Evolutionary conservation across 352 stramenopile species (phyloP), one percentile per base, ranked within the genome.

Genomic region (Peronospora belbahrii): DNA sequence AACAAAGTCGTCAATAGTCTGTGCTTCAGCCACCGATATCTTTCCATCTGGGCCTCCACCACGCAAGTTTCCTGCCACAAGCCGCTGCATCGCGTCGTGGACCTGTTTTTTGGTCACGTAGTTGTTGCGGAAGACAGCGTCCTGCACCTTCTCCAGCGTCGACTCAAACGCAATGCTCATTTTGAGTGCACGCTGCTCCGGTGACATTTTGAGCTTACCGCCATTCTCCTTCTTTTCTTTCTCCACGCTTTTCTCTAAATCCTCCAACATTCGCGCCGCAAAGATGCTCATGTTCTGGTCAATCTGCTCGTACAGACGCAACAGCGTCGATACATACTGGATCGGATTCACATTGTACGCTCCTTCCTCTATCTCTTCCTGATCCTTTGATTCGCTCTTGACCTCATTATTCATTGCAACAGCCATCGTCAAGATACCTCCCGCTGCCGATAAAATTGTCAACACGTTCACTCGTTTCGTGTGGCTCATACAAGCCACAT

Each of bases 111-210:
- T 88, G 34, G 69, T 77, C 44, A 88, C 74, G 58, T 87, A 83
- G 49, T 91, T 79, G 57, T 91, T 89, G 31, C 77, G 73, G 42
- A 91, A 91, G 9, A 91, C 80, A 0, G 77, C 74, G 54, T 88
- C 77, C 52, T 91, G 80, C 28, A 91, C 80, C 50, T 79, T 82
- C 45, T 85, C 74, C 6, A 91, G 64, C 51, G 78, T 83, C 7
- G 65, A 70, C 56, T 91, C 80, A 41, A 91, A 91, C 22, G 67
- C 65, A 24, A 89, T 82, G 55, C 77, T 89, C 80, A 91, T 91
- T 30, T 85, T 64, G 2, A 91, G 66, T 38, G 80, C 80, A 27
- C 79, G 72, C 44, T 89, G 76, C 45, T 89, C 70, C 0, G 74
- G 62, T 7, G 74, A 74, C 7, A 85, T 37, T 42, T 60, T 60